Percentiles rank a stretch among this genome's conserved stretches.
Conservation (phyloP, 441 rosid genomes). For the Erodium moschatum region DNA sequence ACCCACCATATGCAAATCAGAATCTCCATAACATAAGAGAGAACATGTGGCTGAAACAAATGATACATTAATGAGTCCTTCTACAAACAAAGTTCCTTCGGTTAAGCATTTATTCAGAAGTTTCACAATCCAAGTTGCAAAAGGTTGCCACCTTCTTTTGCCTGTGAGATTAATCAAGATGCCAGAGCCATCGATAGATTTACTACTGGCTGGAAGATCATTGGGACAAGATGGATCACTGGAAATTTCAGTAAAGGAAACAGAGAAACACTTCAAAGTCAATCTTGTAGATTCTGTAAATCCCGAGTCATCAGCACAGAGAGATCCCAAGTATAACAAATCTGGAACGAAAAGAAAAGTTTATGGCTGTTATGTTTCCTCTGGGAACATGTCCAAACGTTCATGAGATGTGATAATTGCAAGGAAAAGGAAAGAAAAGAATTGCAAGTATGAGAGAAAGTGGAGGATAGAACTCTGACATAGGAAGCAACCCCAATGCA, state of each 20-base stretch:
- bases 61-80: slow-evolving; percentile 65
- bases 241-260: slow-evolving; percentile 48
- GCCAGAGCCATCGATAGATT: slow-evolving; percentile 60
- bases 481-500: slow-evolving; percentile 2
- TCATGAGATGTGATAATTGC: neutral
- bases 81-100: slow-evolving; percentile 85
- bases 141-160: slow-evolving; percentile 62
- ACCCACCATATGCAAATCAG: slow-evolving; percentile 90
- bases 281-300: slow-evolving; percentile 28
- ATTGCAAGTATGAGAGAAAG: slow-evolving; percentile 4
- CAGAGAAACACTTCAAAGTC: slow-evolving; percentile 54
- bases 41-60: slow-evolving; percentile 65
- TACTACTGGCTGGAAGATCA: slow-evolving; percentile 60
- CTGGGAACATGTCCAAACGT: neutral
- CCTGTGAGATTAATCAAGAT: slow-evolving; percentile 56
- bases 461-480: neutral
- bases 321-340: slow-evolving; percentile 44
- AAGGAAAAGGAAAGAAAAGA: neutral
- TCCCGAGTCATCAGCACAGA: slow-evolving; percentile 27
- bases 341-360: slow-evolving; percentile 41
- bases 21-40: slow-evolving; percentile 67
- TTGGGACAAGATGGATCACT: slow-evolving; percentile 49
- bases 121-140: slow-evolving; percentile 71
- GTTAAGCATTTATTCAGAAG: slow-evolving; percentile 79
- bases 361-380: neutral